Percentiles rank a stretch among this genome's conserved stretches.
Evolutionary conservation across 345 rosid genomes (phyloP).

Genomic region (Ceriops zippeliana): DNA sequence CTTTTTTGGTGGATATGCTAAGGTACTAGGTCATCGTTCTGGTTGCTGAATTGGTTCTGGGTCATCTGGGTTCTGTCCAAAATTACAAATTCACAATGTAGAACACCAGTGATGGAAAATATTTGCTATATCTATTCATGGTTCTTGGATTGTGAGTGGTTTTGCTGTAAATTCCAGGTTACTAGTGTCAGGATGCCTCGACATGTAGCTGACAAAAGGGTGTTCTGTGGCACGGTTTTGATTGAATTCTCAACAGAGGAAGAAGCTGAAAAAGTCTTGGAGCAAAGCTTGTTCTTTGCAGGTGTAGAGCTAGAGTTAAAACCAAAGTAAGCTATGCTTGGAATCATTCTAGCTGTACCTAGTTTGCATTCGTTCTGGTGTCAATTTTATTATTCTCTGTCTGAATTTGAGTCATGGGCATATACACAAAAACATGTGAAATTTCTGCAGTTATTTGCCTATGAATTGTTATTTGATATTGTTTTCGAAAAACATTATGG

Average conservation of each 20-base stretch:
- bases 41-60: neutral
- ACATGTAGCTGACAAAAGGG: constrained; percentile 63
- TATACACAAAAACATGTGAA: neutral
- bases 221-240: constrained; percentile 78
- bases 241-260: constrained; percentile 77
- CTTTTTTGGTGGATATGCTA: constrained; percentile 62
- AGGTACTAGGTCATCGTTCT: constrained; percentile 39
- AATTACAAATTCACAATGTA: neutral
- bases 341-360: neutral
- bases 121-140: neutral
- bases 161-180: constrained; percentile 42
- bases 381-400: neutral
- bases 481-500: neutral
- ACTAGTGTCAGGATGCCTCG: constrained; percentile 90
- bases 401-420: neutral
- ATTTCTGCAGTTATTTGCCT: neutral
- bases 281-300: constrained; percentile 55
- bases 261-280: constrained; percentile 59
- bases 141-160: constrained; percentile 1
- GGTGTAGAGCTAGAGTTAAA: constrained; percentile 68
- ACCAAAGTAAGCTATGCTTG: constrained; percentile 60
- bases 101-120: neutral
- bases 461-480: neutral
- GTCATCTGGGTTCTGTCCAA: neutral
- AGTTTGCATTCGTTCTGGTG: neutral